Evolutionary conservation across 129 eudicot species (phyloP), one percentile per base, ranked within the genome.

Genomic region (Dittrichia graveolens): DNA sequence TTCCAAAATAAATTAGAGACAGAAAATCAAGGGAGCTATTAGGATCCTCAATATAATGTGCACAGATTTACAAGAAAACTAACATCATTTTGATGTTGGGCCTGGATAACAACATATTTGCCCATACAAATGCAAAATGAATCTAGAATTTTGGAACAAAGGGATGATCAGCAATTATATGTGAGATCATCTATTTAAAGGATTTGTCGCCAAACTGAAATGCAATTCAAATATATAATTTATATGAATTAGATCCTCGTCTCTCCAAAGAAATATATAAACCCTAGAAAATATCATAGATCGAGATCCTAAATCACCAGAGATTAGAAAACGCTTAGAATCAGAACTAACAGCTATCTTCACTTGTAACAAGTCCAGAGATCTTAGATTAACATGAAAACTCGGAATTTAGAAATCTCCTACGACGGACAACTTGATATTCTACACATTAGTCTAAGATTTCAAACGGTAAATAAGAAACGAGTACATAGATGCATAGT

Each of bases 231-330:
- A 48, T 47, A 3, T 9, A 49, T 4, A 67, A 57, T 57, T 18
- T 42, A 43, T 44, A 71, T 31, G 3, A 55, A 71, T 55, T 19
- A 19, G 7, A 52, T 18, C 49, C 19, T 37, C 5, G 8, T 43
- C 47, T 50, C 18, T 44, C 72, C n/a, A 10, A 52, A 53, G 9
- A 8, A 53, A 66, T 10, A 57, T 38, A 76, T 67, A 58, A 67
- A 76, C 80, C 80, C 69, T 37, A 76, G 42, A 76, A 56, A 67
- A 66, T 31, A 44, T 35, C 16, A 67, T n/a, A 75, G 80, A 76
- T 76, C 80, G 53, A 76, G 80, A 76, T 76, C 69, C 42, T 37
- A 67, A 69, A 19, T 47, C 19, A 35, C 72, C 55, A 35, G 6
- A 45, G 4, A 7, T 44, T 45, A 59, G 59, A 54, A 72, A 40